Conservation (phyloP, 2,329 filamentous ascomycete genomes). For the Epichloe baconii region DNA sequence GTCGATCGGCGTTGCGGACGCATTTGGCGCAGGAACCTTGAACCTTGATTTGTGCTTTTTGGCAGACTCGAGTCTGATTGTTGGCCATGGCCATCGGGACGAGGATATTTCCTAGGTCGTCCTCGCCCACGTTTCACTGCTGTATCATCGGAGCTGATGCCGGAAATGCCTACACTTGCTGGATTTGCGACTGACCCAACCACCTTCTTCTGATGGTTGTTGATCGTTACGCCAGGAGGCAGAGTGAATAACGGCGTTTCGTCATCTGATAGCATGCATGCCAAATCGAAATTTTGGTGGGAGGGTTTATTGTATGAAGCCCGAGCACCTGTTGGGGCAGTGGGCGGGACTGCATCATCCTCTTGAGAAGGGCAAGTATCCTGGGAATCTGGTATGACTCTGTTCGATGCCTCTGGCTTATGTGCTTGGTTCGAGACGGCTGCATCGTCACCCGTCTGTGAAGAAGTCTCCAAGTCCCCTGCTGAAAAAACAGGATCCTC, state of each 20-base stretch:
- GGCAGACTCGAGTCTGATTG: not conserved
- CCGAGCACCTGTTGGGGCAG: not conserved
- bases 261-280: slow-evolving; percentile 22
- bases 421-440: slow-evolving; percentile 1
- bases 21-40: not conserved
- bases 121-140: slow-evolving; percentile 1
- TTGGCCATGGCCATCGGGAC: not conserved
- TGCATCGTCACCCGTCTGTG: slow-evolving; percentile 5
- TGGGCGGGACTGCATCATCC: not conserved
- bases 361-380: slow-evolving; percentile 10
- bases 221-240: not conserved
- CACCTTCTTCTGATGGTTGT: not conserved
- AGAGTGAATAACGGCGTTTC: slow-evolving; percentile 18
- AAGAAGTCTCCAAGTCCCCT: slow-evolving; percentile 1
- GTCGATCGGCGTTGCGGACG: not conserved
- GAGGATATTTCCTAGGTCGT: slow-evolving; percentile 1
- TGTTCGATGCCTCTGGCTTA: not conserved
- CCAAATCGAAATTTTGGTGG: slow-evolving; percentile 3
- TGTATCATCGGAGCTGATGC: not conserved
- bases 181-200: not conserved
- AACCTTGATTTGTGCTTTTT: not conserved
- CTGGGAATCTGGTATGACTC: slow-evolving; percentile 17
- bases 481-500: slow-evolving; percentile 4
- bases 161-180: not conserved
- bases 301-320: not conserved